Evolutionary conservation across 1,284 basidiomycete genomes (phyloP).

Genomic region (Irpex lacteus): DNA sequence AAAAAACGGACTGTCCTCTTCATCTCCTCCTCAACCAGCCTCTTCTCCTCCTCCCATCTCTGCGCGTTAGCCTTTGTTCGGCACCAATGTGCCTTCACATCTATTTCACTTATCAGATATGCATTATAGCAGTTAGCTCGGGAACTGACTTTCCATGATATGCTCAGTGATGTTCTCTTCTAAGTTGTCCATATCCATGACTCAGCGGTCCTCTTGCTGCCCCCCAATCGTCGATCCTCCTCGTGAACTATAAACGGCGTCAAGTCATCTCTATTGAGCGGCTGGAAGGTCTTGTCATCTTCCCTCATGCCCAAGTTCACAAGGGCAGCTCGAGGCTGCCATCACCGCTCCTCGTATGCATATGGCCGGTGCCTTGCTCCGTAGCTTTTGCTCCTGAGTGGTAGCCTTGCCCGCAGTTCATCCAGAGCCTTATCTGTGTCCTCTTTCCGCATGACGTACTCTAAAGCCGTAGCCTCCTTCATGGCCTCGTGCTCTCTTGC

Average conservation of each 20-base stretch:
- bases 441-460: slow-evolving; percentile 3
- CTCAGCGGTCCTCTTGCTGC: slow-evolving; percentile 5
- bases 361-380: not conserved
- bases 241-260: slow-evolving; percentile 8
- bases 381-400: slow-evolving; percentile 1
- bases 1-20: not conserved
- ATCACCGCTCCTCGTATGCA: slow-evolving; percentile 9
- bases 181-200: slow-evolving; percentile 18
- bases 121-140: no score
- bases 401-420: slow-evolving; percentile 7
- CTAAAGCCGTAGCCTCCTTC: not conserved
- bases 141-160: slow-evolving; percentile 9
- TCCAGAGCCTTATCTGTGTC: slow-evolving; percentile 10
- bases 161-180: slow-evolving; percentile 2
- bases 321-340: not conserved
- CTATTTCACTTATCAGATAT: not conserved
- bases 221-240: slow-evolving; percentile 3
- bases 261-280: slow-evolving; percentile 4
- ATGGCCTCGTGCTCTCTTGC: not conserved
- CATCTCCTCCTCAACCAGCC: slow-evolving; percentile 6
- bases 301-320: not conserved
- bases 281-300: not conserved
- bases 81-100: slow-evolving; percentile 2
- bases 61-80: slow-evolving; percentile 1
- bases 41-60: slow-evolving; percentile 5